Evolutionary conservation across 805 yeast genomes (phyloP).

Genomic region (Wickerhamomyces silvicola): DNA sequence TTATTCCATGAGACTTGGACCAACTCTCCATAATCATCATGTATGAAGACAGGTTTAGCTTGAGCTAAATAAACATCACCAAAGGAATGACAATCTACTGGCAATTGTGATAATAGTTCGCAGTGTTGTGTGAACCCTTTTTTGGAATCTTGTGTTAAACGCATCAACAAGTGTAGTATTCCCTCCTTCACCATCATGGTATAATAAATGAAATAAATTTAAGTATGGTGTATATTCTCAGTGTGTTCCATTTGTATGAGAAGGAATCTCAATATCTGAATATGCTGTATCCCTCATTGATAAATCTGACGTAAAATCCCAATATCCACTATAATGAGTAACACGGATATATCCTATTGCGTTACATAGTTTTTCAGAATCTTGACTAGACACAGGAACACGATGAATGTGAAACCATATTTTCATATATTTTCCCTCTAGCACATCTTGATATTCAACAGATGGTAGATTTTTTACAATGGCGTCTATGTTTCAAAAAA

Average conservation of each 20-base stretch:
- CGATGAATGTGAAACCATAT: conserved; percentile 57
- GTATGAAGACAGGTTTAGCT: conserved; percentile 56
- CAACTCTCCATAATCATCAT: conserved; percentile 42
- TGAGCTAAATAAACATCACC: conserved; percentile 65
- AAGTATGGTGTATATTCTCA: conserved; percentile 70
- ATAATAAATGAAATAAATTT: conserved; percentile 59
- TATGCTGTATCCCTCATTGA: conserved; percentile 67
- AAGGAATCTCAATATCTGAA: conserved; percentile 55
- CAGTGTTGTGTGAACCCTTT: conserved; percentile 43
- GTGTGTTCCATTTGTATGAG: conserved; percentile 71
- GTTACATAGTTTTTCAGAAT: conserved; percentile 51
- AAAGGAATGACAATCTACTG: conserved; percentile 67
- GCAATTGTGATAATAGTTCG: conserved; percentile 40
- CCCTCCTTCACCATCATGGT: conserved; percentile 64
- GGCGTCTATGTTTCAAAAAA: conserved; percentile 39
- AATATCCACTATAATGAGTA: conserved; percentile 75
- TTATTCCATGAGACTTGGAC: conserved; percentile 67
- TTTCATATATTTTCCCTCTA: conserved; percentile 27
- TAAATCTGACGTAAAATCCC: conserved; percentile 70
- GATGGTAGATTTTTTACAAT: conserved; percentile 19
- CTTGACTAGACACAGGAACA: conserved; percentile 55
- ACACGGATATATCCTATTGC: conserved; percentile 54
- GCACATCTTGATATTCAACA: conserved; percentile 40
- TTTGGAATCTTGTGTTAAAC: conserved; percentile 44
- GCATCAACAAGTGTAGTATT: conserved; percentile 64